Conservation (phyloP, 331 rosid species). For the Pyrus hybrid region DNA sequence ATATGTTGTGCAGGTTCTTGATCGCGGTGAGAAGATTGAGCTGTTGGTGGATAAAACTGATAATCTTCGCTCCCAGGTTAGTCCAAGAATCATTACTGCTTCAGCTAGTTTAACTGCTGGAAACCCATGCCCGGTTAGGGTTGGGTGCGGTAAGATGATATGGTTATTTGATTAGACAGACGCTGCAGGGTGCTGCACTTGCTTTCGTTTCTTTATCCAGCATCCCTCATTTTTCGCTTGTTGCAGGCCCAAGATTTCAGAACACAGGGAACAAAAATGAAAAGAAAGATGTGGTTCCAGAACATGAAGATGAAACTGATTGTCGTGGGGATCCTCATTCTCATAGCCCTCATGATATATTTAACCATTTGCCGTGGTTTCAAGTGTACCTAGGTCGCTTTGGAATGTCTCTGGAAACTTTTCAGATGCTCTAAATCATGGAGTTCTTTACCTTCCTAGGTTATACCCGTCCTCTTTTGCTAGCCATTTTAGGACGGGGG, state of each 20-base stretch:
- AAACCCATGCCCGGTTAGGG: not conserved
- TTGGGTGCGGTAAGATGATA: not conserved
- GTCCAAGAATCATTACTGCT: not conserved
- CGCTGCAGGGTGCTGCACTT: not conserved
- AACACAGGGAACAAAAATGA: constrained; percentile 60
- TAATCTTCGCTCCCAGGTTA: constrained; percentile 90
- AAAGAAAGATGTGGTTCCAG: constrained; percentile 82
- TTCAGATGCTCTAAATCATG: not conserved
- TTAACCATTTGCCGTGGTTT: constrained; percentile 66
- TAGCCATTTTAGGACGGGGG: constrained; percentile 15
- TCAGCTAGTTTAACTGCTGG: not conserved
- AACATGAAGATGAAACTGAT: constrained; percentile 88
- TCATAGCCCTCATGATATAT: constrained; percentile 46
- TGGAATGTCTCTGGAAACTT: not conserved
- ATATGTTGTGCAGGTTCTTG: constrained; percentile 67
- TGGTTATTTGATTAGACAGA: not conserved
- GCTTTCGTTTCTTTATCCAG: no score
- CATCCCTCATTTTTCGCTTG: not conserved
- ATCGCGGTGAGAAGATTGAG: constrained; percentile 94
- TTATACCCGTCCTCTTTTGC: constrained; percentile 8
- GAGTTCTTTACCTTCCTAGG: constrained; percentile 1
- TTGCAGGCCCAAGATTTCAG: constrained; percentile 80
- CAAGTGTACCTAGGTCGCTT: constrained; percentile 28
- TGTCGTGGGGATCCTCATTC: constrained; percentile 50
- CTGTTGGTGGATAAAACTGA: constrained; percentile 89